Percentiles rank a stretch among this genome's conserved stretches.
Conservation (phyloP, 306 rosid genomes). For the Lathyrus tuberosus region DNA sequence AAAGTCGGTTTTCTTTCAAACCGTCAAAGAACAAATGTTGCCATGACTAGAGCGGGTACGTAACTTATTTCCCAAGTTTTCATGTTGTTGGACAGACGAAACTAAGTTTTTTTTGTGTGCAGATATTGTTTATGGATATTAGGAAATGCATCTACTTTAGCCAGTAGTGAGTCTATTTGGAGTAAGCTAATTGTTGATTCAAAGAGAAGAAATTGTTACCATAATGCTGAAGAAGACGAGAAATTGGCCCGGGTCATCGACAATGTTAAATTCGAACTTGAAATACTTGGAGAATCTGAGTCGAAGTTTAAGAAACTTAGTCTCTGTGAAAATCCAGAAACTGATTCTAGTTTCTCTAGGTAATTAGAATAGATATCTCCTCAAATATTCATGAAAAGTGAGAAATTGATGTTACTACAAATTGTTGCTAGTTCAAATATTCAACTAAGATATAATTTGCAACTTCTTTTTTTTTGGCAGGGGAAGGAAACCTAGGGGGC, state of each 20-base stretch:
- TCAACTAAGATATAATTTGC: neutral
- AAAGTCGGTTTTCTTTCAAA: conserved; percentile 59
- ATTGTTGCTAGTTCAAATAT: no score
- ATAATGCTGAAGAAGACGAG: conserved; percentile 53
- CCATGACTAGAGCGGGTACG: conserved; percentile 67
- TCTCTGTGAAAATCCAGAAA: conserved; percentile 7
- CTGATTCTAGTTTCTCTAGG: conserved; percentile 12
- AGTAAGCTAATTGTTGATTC: no score
- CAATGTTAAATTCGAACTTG: conserved; percentile 34
- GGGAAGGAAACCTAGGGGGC: neutral
- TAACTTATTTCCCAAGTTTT: neutral
- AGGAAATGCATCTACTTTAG: conserved; percentile 58
- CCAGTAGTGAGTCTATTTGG: conserved; percentile 33
- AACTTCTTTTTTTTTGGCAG: neutral
- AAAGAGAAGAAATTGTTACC: conserved; percentile 47
- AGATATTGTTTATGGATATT: conserved; percentile 62
- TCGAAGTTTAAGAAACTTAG: conserved; percentile 31
- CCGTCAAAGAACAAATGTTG: conserved; percentile 60
- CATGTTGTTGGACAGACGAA: neutral
- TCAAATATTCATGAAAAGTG: neutral
- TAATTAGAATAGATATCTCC: neutral
- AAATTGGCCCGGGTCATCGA: conserved; percentile 42
- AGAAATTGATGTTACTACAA: no score
- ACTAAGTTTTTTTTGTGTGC: neutral
- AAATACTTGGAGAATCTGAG: neutral